Percentiles rank a stretch among this genome's conserved stretches.
phyloP scores from a whole-genome alignment of 2,329 filamentous ascomycete species.

The Fusarium papillatum region DNA sequence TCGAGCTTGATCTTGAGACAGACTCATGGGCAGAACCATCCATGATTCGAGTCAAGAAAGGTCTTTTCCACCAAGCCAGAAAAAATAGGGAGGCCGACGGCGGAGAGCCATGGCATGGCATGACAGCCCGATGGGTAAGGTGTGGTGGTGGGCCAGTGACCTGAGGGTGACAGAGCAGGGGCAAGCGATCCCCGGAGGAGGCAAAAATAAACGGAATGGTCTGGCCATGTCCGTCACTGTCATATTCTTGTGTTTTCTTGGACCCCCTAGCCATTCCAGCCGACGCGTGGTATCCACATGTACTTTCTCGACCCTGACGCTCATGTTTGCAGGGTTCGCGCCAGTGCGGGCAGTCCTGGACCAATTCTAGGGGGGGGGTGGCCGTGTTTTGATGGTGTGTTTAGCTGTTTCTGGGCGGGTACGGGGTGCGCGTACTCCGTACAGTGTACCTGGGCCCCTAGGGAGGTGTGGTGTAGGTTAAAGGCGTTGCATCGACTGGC shows the following conservation, averaged over 20 bases:
- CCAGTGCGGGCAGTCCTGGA: conserved; percentile 13
- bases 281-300: background rate
- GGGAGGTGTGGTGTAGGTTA: conserved; percentile 2
- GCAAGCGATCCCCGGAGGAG: background rate
- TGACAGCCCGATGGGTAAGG: conserved; percentile 39
- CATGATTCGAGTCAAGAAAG: conserved; percentile 34
- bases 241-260: background rate
- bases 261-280: background rate
- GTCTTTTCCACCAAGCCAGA: conserved; percentile 14
- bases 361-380: conserved; percentile 5
- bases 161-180: conserved; percentile 8
- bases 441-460: background rate
- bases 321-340: conserved; percentile 3
- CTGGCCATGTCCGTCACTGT: background rate
- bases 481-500: conserved; percentile 21
- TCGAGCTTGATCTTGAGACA: conserved; percentile 26
- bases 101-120: conserved; percentile 32
- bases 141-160: conserved; percentile 31
- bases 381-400: conserved; percentile 14
- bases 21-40: conserved; percentile 10
- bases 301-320: conserved; percentile 10
- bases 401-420: conserved; percentile 11
- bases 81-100: conserved; percentile 38
- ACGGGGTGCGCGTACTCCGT: conserved; percentile 1
- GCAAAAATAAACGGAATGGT: background rate